Evolutionary conservation across 257 asterid genomes (phyloP), one percentile per base, ranked within the genome.

Genomic region (Fraxinus excelsior): DNA sequence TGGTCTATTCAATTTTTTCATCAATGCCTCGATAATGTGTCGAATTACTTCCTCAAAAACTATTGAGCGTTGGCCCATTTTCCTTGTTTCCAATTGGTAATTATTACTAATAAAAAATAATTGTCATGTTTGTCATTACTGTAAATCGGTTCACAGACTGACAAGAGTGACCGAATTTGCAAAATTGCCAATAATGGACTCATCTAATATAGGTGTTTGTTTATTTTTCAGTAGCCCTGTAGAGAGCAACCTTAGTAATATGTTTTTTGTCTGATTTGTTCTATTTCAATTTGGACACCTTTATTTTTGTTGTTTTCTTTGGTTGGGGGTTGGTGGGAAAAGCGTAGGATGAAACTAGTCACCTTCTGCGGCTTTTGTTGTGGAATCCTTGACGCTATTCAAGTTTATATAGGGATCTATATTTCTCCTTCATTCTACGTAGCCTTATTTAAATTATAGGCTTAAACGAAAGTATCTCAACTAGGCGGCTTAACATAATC

Each of bases 131-230:
- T 53, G 64, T 60, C 29, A 60, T 60, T 60, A 60, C 31, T 60
- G 18, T 38, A 26, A 74, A 67, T 56, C 64, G 62, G 78, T 14
- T 3, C 78, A 66, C 70, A 68, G 44, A 51, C 71, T 66, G 12
- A 58, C 18, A 0, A 7, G 34, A 28, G 37, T 23, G 77, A 62
- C 71, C n/a, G 64, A 77, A 11, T 28, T 14, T 12, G 46, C 49
- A 53, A 76, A 46, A 29, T 16, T 73, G 77, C 71, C 4, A 66
- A 75, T 77, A 25, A 38, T 37, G 73, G 67, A 35, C 74, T 67
- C n/a, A 35, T 31, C 21, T 62, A 68, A 16, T 5, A 6, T 49
- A 35, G 32, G 14, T 69, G 26, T 49, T 76, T 13, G 35, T 66
- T 38, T 65, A 40, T 12, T 42, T 75, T 42, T 75, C n/a, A 7